Conservation (phyloP, 441 rosid genomes). For the Populus tomentosa region DNA sequence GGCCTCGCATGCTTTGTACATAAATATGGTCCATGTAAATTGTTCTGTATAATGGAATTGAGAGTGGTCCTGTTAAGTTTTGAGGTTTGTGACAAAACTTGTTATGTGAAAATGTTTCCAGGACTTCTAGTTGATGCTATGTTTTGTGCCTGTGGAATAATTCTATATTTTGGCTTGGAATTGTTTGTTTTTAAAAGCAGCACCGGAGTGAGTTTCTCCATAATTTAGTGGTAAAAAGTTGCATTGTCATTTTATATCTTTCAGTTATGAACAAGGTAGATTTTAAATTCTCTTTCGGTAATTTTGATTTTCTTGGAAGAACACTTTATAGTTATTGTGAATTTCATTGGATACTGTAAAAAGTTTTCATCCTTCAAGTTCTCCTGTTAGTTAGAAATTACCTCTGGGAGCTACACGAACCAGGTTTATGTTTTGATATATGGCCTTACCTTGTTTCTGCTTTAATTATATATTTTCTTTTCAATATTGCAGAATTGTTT, state of each 20-base stretch:
- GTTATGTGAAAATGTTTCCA: not conserved
- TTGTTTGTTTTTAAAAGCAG: not conserved
- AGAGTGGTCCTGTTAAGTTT: not conserved
- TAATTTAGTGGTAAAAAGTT: not conserved
- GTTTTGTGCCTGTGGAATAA: not conserved
- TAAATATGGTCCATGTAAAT: not conserved
- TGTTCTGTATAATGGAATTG: not conserved
- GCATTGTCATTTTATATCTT: not conserved
- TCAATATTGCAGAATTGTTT: constrained; percentile 1
- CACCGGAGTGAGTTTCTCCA: no score
- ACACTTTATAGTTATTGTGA: not conserved
- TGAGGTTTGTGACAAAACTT: not conserved
- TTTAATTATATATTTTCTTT: not conserved
- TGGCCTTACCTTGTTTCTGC: not conserved
- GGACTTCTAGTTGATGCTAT: not conserved
- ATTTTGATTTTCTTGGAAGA: not conserved
- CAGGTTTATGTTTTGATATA: not conserved
- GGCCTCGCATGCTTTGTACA: not conserved
- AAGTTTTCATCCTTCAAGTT: not conserved
- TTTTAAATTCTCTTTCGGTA: not conserved
- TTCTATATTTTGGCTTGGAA: not conserved
- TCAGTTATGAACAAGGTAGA: not conserved
- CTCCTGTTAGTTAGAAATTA: not conserved
- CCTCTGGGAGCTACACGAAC: not conserved
- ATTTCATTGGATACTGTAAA: not conserved